A percentile compares a stretch with the other conserved stretches of the same genome.
These are phyloP conservation scores for Hanseniaspora valbyensis DNA, from an alignment of 805 yeast species.

Conservation along the genomic window DNA sequence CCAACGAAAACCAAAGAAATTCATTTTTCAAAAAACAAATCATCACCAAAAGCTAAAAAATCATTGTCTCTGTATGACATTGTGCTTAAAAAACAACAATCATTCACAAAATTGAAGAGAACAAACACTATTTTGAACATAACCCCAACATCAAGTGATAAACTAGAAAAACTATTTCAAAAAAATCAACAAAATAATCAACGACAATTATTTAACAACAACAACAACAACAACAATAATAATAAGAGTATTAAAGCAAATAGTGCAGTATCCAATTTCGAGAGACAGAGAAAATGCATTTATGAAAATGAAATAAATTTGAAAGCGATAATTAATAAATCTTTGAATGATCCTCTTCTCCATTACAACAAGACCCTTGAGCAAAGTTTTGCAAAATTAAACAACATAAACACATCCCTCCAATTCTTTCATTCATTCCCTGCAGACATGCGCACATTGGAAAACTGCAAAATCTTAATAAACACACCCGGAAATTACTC, in stretches of 20 bases:
- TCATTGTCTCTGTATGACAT: not conserved
- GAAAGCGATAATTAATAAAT: not conserved
- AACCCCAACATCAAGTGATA: not conserved
- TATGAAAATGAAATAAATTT: conserved; percentile 6
- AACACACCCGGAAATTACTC: too few relatives aligned
- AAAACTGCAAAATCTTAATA: not conserved
- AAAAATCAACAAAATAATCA: not conserved
- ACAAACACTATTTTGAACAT: too few relatives aligned
- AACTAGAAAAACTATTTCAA: not conserved
- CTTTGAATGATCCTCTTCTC: not conserved
- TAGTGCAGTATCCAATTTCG: not conserved
- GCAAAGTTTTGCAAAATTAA: not conserved
- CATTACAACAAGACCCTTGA: not conserved
- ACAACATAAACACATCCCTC: not conserved
- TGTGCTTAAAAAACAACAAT: not conserved
- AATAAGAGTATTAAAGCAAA: too few relatives aligned
- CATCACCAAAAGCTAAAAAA: not conserved
- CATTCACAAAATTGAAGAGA: not conserved
- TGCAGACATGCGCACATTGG: not conserved
- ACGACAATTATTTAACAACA: too few relatives aligned
- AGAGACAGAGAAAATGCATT: not conserved
- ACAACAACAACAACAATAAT: too few relatives aligned
- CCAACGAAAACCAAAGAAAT: too few relatives aligned
- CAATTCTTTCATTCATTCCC: not conserved
- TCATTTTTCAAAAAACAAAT: not conserved